Evolutionary conservation across 768 basidiomycete species (phyloP).

Genomic region (Kwoniella bestiolae): DNA sequence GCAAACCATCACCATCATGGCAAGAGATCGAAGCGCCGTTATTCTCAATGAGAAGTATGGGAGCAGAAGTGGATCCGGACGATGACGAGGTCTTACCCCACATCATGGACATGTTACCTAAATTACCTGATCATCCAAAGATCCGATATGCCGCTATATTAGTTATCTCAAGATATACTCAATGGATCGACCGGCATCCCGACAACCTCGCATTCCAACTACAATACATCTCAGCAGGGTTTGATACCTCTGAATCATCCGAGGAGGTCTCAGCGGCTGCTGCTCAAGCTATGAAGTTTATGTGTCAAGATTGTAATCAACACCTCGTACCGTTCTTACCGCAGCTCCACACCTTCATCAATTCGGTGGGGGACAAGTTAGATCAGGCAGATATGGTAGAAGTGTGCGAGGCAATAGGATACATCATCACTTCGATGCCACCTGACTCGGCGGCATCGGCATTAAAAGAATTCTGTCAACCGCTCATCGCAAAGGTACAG

Average conservation of each 20-base stretch:
- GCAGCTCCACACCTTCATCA: constrained; percentile 85
- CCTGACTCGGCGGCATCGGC: constrained; percentile 85
- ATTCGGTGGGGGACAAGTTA: constrained; percentile 75
- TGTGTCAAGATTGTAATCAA: constrained; percentile 96
- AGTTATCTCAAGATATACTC: constrained; percentile 92
- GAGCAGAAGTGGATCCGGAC: constrained; percentile 81
- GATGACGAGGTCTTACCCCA: constrained; percentile 89
- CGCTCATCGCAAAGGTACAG: constrained; percentile 79
- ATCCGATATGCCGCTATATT: constrained; percentile 94
- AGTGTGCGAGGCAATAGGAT: constrained; percentile 93
- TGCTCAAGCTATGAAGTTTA: constrained; percentile 91
- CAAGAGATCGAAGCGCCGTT: constrained; percentile 96
- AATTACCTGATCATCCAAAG: constrained; percentile 82
- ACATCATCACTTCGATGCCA: constrained; percentile 92
- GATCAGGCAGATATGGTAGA: constrained; percentile 84
- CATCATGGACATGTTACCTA: constrained; percentile 92
- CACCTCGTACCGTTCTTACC: constrained; percentile 91
- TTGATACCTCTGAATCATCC: constrained; percentile 71
- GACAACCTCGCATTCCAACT: constrained; percentile 82
- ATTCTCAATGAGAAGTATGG: constrained; percentile 98
- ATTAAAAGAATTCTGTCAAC: constrained; percentile 81
- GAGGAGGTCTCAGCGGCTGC: constrained; percentile 88
- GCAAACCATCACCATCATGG: constrained; percentile 72
- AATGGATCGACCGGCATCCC: constrained; percentile 92
- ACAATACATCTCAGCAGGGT: constrained; percentile 89